Conservation (phyloP, 2,329 filamentous ascomycete species). For the Claviceps cyperi region DNA sequence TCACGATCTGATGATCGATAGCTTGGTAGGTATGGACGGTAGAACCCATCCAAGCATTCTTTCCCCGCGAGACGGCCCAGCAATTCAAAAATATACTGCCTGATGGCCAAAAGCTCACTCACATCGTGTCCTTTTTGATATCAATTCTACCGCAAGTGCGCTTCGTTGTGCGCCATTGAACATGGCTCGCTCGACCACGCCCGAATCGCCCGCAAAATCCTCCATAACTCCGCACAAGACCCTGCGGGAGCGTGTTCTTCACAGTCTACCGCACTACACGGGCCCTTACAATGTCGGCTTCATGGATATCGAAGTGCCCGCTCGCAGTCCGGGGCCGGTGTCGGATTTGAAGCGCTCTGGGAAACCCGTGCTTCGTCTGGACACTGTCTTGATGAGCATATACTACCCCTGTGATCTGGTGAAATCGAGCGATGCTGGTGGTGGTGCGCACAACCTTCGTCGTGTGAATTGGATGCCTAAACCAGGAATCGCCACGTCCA, state of each 20-base stretch:
- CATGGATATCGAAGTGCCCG: conserved; percentile 51
- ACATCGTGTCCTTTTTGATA: neutral
- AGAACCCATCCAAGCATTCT: neutral
- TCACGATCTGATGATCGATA: neutral
- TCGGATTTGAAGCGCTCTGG: conserved; percentile 26
- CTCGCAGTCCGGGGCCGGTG: conserved; percentile 24
- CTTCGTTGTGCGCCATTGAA: neutral
- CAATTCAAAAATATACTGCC: neutral
- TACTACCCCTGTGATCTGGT: conserved; percentile 45
- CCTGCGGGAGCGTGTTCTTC: conserved; percentile 24
- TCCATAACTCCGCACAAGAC: conserved; percentile 16
- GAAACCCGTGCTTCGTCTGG: conserved; percentile 25
- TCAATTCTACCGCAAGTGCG: neutral
- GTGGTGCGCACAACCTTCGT: conserved; percentile 27
- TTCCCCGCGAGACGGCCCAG: neutral
- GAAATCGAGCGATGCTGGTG: conserved; percentile 8
- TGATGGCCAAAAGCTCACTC: neutral
- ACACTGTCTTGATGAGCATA: conserved; percentile 48
- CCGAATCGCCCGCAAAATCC: conserved; percentile 5
- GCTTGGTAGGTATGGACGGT: neutral
- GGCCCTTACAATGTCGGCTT: conserved; percentile 56
- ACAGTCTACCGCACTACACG: conserved; percentile 43
- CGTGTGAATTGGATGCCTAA: conserved; percentile 48
- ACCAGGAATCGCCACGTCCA: conserved; percentile 38
- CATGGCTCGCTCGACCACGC: conserved; percentile 1